phyloP scores from a whole-genome alignment of 768 basidiomycete genomes.

The Leccinum uliginosum region DNA sequence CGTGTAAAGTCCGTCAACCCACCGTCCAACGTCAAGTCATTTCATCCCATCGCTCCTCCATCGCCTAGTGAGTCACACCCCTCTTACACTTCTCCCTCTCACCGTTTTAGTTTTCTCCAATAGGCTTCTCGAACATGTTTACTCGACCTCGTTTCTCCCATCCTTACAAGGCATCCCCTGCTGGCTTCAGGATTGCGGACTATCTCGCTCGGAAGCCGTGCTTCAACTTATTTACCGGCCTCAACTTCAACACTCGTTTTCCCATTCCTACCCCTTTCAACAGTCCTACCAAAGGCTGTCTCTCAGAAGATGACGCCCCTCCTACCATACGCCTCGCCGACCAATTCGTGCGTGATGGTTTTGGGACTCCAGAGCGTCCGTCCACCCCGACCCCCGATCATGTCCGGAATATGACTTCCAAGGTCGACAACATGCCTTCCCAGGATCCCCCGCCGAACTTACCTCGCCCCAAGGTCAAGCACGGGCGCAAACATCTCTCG shows the following conservation, averaged over 20 bases:
- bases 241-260: slow-evolving; percentile 8
- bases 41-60: not conserved
- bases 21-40: not conserved
- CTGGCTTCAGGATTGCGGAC: slow-evolving; percentile 25
- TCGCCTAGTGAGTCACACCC: not conserved
- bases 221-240: slow-evolving; percentile 19
- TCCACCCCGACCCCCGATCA: not conserved
- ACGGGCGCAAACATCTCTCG: slow-evolving; percentile 18
- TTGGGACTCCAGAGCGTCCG: not conserved
- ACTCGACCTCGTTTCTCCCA: slow-evolving; percentile 8
- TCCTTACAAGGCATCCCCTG: slow-evolving; percentile 20
- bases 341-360: not conserved
- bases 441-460: not conserved
- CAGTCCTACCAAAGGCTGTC: slow-evolving; percentile 11
- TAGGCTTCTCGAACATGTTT: slow-evolving; percentile 16
- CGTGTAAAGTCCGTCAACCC: not conserved
- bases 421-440: not conserved
- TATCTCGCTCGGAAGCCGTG: slow-evolving; percentile 13
- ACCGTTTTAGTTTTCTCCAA: not conserved
- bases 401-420: not conserved
- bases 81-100: not conserved
- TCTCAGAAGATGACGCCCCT: slow-evolving; percentile 6
- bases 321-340: slow-evolving; percentile 7
- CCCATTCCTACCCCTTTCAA: slow-evolving; percentile 15
- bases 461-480: slow-evolving; percentile 8